Evolutionary conservation across 176 grass and related monocot genomes (phyloP), one percentile per base, ranked within the genome.

Genomic region (Alloteropsis semialata): DNA sequence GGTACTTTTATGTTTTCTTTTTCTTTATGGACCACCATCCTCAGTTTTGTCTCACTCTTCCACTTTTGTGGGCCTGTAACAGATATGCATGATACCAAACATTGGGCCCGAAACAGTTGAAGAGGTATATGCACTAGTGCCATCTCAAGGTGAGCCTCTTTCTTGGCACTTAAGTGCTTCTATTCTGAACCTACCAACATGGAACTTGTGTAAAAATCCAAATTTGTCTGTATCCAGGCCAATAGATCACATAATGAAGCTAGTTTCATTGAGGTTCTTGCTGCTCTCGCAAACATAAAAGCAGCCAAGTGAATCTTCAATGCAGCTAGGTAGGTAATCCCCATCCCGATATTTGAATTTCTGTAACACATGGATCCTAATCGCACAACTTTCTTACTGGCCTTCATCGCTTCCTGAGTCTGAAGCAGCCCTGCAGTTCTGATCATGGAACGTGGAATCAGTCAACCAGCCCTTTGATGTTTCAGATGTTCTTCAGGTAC

Each of bases 51-150:
- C 41, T 82, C 21, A 67, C 79, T 78, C 19, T 77, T 56, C 13
- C 33, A 81, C 3, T 81, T 57, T 59, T 36, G 8, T 77, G 24
- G 18, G 21, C 43, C 60, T 83, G 29, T 36, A 43, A 71, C 82
- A 99, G 96, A 90, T 96, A 88, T 92, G 91, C 85, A 81, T 99
- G 96, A 90, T 99, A 69, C 91, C 86, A 9, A 99, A 99, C 77
- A 82, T 93, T 81, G 89, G 91, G 18, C 89, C 93, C 3, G 93
- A 99, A 62, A 94, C 81, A 10, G n/a, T 89, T 11, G 91, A 99
- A 63, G 96, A 96, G 80, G 91, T 92, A 81, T 99, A 99, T 92
- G 93, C 89, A 38, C 83, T 99, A 66, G 81, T 96, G 77, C 96
- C 96, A 43, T 94, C 96, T 65, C 93, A 99, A 92, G 96, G 96